A percentile compares a stretch with the other conserved stretches of the same genome.
phyloP scores from a whole-genome alignment of 2,329 filamentous ascomycete genomes.

The Septoria petroselini region DNA sequence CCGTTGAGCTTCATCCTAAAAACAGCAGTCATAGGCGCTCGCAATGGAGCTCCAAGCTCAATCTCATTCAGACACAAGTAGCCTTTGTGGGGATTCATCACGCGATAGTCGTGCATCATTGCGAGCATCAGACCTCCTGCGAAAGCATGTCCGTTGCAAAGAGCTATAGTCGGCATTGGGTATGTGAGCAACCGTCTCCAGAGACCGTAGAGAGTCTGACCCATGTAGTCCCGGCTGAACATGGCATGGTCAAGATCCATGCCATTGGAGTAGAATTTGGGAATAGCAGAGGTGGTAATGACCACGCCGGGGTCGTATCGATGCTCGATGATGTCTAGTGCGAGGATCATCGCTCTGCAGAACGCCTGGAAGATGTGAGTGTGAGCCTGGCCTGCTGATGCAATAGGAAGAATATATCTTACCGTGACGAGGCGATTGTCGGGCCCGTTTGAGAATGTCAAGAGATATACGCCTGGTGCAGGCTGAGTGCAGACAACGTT shows the following conservation, averaged over 20 bases:
- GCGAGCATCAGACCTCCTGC: constrained; percentile 78
- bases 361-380: constrained; percentile 45
- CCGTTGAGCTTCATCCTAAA: constrained; percentile 67
- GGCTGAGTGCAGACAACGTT: constrained; percentile 60
- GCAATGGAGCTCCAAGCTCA: constrained; percentile 72
- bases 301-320: constrained; percentile 68
- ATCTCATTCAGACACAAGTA: constrained; percentile 79
- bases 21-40: constrained; percentile 68
- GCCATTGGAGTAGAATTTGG: constrained; percentile 80
- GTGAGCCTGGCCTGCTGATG: neutral
- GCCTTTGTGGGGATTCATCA: constrained; percentile 68
- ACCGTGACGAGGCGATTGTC: constrained; percentile 72
- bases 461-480: constrained; percentile 62
- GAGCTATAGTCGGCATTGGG: constrained; percentile 78
- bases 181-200: constrained; percentile 66
- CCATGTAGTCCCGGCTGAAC: constrained; percentile 58
- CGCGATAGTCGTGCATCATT: constrained; percentile 78
- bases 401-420: constrained; percentile 3
- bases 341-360: constrained; percentile 63
- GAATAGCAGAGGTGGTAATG: constrained; percentile 69
- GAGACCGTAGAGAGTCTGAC: constrained; percentile 59
- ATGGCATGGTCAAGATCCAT: constrained; percentile 70
- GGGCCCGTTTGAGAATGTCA: constrained; percentile 67
- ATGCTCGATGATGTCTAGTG: constrained; percentile 72
- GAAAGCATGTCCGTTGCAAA: constrained; percentile 77